A percentile compares a stretch with the other conserved stretches of the same genome.
These are phyloP conservation scores for Komagataella mondaviorum DNA, from an alignment of 805 yeast species.

Conservation along the genomic window DNA sequence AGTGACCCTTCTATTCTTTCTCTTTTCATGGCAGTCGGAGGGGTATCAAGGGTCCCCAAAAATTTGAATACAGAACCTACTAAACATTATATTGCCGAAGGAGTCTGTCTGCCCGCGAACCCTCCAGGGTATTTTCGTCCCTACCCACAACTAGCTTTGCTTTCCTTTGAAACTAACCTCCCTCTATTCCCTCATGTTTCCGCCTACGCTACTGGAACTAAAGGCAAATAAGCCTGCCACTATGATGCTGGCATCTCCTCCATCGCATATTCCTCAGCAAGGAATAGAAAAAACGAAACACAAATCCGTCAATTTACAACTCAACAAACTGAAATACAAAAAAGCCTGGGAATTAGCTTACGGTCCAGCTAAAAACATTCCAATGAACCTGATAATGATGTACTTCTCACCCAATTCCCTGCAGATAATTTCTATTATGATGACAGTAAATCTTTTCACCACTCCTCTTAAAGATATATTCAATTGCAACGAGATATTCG, in stretches of 20 bases:
- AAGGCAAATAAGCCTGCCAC: conserved; percentile 7
- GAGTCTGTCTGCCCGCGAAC: neutral
- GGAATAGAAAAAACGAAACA: neutral
- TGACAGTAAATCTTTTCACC: conserved; percentile 73
- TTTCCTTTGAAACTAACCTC: neutral
- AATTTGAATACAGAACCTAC: neutral
- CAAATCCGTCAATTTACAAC: conserved; percentile 6
- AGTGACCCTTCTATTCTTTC: conserved; percentile 19
- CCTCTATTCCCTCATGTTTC: conserved; percentile 1
- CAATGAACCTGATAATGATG: conserved; percentile 82
- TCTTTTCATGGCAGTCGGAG: neutral
- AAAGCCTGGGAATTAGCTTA: conserved; percentile 83
- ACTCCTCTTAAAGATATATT: conserved; percentile 67
- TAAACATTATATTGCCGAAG: neutral
- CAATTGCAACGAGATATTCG: conserved; percentile 41
- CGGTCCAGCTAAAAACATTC: conserved; percentile 71
- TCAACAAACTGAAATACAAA: conserved; percentile 30
- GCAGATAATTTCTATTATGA: conserved; percentile 83
- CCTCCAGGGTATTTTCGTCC: neutral
- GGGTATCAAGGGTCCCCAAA: neutral
- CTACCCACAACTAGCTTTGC: no score
- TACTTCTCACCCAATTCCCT: conserved; percentile 87
- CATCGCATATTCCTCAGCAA: neutral
- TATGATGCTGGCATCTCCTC: conserved; percentile 4
- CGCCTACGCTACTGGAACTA: neutral